Base-by-base conservation (phyloP, 352 stramenopile genomes). In the Phytophthora meadii region DNA sequence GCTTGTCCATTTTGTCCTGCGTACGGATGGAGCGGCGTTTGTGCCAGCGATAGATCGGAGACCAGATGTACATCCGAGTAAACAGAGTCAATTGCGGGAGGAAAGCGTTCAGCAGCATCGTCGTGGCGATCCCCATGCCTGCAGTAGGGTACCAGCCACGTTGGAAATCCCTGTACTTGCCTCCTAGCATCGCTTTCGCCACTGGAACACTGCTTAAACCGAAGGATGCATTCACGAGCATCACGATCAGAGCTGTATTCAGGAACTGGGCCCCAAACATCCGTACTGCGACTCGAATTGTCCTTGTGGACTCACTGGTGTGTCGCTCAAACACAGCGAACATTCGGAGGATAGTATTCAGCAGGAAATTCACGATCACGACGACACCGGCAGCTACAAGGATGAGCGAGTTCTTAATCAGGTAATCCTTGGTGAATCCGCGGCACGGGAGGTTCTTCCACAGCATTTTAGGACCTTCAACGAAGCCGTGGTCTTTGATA, bases 181-280 rank as follows among this genome's bases (percentile, higher is more conserved):
- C 80, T 3, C 76, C 75, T 2, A 87, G 50, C 10, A 87, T 55
- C 12, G 75, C 60, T 10, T 75, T 67, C 2, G 70, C 49, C 6
- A 84, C 56, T 0, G 77, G 66, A 6, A 79, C 65, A 1, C 25
- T 34, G 2, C 48, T 54, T 19, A 83, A 54, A 0, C 71, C 70
- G 12, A 84, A 70, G 0, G 72, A 62, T 0, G 77, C 77, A 25
- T 89, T 89, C n/a, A 89, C 70, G 6, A 89, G 42, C 1, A 89
- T 68, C 2, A 87, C 72, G 46, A 89, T 82, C 5, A 89, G 42
- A 6, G 77, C 78, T 2, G 81, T 89, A 49, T 83, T 89, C 37
- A 89, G 61, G 42, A 87, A 88, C 47, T 88, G 77, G 15, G 78
- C 74, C 10, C 53, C 49, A 41, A 89, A 85, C 58, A 88, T 78